These are phyloP conservation scores for Solanum neorickii DNA, from an alignment of 257 asterid genomes.

Conservation along the genomic window DNA sequence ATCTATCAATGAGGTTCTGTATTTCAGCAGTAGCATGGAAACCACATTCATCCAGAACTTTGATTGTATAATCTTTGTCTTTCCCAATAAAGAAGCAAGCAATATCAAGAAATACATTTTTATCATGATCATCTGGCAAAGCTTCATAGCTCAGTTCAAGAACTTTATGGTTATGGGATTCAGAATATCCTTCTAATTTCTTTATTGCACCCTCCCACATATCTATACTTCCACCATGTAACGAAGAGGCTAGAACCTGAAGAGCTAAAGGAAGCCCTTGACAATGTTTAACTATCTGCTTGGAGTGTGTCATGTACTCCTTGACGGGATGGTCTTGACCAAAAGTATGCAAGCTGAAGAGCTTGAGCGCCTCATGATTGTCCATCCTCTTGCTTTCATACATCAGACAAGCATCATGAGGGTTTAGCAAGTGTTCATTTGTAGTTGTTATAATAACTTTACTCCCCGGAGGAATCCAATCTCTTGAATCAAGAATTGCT, in stretches of 20 bases:
- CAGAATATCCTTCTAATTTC: not conserved
- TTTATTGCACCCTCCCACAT: not conserved
- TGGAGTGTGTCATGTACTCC: not conserved
- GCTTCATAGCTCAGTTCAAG: constrained; percentile 5
- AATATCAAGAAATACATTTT: constrained; percentile 3
- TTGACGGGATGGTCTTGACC: constrained; percentile 1
- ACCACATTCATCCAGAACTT: not conserved
- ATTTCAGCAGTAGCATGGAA: constrained; percentile 1
- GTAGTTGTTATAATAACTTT: constrained; percentile 8
- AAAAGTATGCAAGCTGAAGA: constrained; percentile 8
- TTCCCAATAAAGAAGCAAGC: constrained; percentile 1
- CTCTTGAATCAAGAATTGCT: not conserved
- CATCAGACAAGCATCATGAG: not conserved
- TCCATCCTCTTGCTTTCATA: not conserved
- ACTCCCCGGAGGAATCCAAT: constrained; percentile 10
- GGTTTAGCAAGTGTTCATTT: not conserved
- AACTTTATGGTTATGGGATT: not conserved
- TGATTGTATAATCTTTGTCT: not conserved
- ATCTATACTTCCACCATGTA: not conserved
- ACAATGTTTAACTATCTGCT: not conserved
- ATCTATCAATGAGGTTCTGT: constrained; percentile 2
- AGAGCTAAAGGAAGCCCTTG: constrained; percentile 10
- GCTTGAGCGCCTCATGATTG: not conserved
- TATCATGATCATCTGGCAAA: constrained; percentile 2
- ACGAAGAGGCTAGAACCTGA: constrained; percentile 6